Percentiles rank a stretch among this genome's conserved stretches.
These are phyloP conservation scores for Arxiozyma telluris DNA, from an alignment of 1,139 yeast genomes.

Conservation along the genomic window DNA sequence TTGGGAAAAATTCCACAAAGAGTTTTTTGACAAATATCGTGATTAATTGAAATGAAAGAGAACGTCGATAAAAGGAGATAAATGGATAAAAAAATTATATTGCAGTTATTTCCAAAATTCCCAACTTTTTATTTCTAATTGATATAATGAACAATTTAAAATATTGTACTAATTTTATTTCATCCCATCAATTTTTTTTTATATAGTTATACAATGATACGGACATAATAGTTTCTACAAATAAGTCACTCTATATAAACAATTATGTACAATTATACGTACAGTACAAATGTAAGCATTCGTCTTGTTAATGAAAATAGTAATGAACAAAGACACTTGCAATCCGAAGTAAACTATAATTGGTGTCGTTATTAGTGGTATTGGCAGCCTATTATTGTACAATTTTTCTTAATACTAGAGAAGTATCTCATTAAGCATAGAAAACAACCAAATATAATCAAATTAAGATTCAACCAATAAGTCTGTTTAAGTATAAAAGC, in stretches of 20 bases:
- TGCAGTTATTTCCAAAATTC: too few relatives aligned
- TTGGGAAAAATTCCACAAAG: conserved; percentile 69
- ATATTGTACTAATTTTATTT: not conserved
- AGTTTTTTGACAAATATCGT: conserved; percentile 53
- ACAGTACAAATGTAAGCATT: not conserved
- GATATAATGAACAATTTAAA: not conserved
- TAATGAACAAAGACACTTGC: not conserved
- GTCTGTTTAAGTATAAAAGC: not conserved
- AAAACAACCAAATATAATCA: too few relatives aligned
- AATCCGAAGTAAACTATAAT: too few relatives aligned
- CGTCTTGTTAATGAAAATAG: too few relatives aligned
- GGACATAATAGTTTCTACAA: not conserved
- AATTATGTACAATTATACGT: not conserved
- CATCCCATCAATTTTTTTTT: not conserved
- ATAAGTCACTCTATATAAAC: not conserved
- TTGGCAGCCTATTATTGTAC: too few relatives aligned
- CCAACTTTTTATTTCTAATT: not conserved
- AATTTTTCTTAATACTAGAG: too few relatives aligned
- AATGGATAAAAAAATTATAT: not conserved
- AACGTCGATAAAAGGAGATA: not conserved
- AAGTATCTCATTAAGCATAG: too few relatives aligned
- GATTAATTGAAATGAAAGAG: conserved; percentile 1
- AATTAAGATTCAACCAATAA: too few relatives aligned
- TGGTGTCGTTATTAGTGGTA: not conserved
- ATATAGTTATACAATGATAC: not conserved